These are phyloP conservation scores for Dendryphion nanum DNA, from an alignment of 2,329 filamentous ascomycete species.

Conservation along the genomic window DNA sequence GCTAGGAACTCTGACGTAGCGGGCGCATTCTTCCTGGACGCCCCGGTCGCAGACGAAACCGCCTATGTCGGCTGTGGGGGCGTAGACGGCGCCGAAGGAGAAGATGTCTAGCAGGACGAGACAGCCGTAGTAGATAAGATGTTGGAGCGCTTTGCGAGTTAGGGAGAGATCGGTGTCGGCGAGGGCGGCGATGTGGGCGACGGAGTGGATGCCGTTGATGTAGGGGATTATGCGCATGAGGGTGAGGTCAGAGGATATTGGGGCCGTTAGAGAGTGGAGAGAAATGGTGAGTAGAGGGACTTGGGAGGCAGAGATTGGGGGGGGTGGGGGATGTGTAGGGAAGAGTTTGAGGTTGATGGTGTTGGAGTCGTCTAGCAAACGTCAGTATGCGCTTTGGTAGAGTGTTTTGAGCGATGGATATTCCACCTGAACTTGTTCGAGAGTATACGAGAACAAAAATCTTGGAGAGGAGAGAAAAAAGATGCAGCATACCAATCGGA, in stretches of 20 bases:
- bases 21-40: conserved; percentile 82
- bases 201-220: conserved; percentile 88
- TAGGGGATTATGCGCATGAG: conserved; percentile 76
- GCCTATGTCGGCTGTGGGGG: conserved; percentile 73
- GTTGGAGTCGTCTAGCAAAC: conserved; percentile 73
- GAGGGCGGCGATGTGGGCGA: conserved; percentile 79
- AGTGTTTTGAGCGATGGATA: too few species aligned
- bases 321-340: conserved; percentile 73
- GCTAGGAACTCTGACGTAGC: conserved; percentile 63
- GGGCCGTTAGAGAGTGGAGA: conserved; percentile 32
- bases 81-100: conserved; percentile 90
- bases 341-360: conserved; percentile 97
- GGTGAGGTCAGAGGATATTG: conserved; percentile 69
- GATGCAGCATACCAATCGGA: conserved; percentile 69
- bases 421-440: too few species aligned
- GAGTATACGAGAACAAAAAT: too few species aligned
- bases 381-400: conserved; percentile 5
- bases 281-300: conserved; percentile 73
- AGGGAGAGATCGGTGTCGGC: conserved; percentile 86
- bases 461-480: background rate
- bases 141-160: conserved; percentile 80
- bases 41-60: conserved; percentile 74
- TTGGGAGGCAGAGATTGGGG: conserved; percentile 80
- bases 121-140: conserved; percentile 91
- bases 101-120: conserved; percentile 91